phyloP scores from a whole-genome alignment of 192 early-diverging fungal species.

The Coemansia reversa region DNA sequence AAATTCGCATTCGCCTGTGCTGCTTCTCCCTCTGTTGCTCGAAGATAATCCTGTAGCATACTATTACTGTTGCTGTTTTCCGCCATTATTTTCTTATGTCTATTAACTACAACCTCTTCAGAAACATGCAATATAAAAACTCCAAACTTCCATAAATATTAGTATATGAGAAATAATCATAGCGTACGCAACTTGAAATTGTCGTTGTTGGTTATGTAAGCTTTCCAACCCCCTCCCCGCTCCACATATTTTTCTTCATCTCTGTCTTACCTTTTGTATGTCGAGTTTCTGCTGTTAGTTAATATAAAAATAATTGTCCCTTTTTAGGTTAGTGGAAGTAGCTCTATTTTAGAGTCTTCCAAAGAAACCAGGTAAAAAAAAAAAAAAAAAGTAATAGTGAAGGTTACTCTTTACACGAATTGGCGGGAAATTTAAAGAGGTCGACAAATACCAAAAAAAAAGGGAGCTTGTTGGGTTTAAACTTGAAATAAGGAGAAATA shows the following conservation, averaged over 20 bases:
- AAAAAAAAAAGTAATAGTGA: background rate
- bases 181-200: background rate
- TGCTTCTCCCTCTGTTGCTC: background rate
- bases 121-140: background rate
- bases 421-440: background rate
- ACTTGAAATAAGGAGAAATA: background rate
- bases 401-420: background rate
- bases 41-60: background rate
- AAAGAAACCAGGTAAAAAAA: background rate
- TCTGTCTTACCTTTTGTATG: background rate
- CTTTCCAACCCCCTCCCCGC: background rate
- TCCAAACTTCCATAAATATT: too few species aligned
- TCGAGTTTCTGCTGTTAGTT: background rate
- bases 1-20: constrained; percentile 15
- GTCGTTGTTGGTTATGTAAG: background rate
- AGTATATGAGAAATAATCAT: background rate
- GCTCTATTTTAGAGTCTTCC: background rate
- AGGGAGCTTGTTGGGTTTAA: background rate
- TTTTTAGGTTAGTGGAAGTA: background rate
- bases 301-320: background rate
- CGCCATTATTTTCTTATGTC: background rate
- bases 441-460: constrained; percentile 13
- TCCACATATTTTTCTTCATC: background rate
- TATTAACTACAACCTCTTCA: background rate
- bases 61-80: background rate